Conservation (phyloP, 768 basidiomycete genomes). For the Podaxis sp. region DNA sequence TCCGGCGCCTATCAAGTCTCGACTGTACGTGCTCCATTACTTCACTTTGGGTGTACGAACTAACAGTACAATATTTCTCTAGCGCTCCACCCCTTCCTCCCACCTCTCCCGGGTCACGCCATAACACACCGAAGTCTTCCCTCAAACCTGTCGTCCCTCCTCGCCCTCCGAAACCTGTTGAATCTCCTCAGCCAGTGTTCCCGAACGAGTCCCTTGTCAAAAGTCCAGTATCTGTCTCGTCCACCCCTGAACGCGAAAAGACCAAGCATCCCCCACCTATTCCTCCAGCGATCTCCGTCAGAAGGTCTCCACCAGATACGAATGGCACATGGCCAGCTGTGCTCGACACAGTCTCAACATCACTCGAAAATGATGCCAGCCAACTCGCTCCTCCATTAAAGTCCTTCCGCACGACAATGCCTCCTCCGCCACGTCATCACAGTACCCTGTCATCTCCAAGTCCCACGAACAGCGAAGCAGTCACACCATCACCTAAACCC, state of each 20-base stretch:
- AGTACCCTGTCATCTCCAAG: constrained; percentile 20
- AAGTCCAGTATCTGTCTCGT: constrained; percentile 3
- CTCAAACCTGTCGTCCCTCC: constrained; percentile 27
- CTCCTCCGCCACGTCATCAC: constrained; percentile 28
- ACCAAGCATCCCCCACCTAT: constrained; percentile 7
- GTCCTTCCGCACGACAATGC: constrained; percentile 19
- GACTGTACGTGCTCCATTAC: neutral
- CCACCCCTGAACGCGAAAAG: neutral
- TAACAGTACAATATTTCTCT: neutral
- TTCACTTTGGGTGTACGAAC: neutral
- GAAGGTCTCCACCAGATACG: constrained; percentile 15
- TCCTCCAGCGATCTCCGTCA: constrained; percentile 24
- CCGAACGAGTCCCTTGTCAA: constrained; percentile 13
- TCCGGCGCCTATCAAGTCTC: neutral
- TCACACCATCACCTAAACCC: constrained; percentile 17
- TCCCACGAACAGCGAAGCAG: constrained; percentile 14
- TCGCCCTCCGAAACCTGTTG: constrained; percentile 16
- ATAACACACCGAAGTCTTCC: constrained; percentile 19
- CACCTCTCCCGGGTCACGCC: constrained; percentile 13
- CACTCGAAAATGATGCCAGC: constrained; percentile 15
- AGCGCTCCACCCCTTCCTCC: constrained; percentile 1
- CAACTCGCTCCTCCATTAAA: constrained; percentile 15
- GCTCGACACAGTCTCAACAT: neutral
- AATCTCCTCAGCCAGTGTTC: constrained; percentile 19
- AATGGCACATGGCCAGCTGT: neutral